phyloP scores from a whole-genome alignment of 345 rosid species.

The Erysimum cheiranthoides region DNA sequence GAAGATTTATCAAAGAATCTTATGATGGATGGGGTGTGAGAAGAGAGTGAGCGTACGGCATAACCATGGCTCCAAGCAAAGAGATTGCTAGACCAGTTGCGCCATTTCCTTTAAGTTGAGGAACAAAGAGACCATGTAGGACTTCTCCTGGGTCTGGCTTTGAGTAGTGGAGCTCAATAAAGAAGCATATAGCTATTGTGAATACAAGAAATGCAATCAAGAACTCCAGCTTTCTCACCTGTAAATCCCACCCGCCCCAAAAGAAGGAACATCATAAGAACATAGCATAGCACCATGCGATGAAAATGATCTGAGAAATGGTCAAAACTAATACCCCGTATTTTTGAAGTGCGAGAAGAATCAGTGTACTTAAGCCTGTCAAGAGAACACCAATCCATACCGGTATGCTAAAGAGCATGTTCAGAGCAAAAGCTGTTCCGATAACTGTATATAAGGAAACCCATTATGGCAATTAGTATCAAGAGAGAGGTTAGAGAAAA shows the following conservation, averaged over 20 bases:
- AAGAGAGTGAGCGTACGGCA: conserved; percentile 72
- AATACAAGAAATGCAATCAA: conserved; percentile 80
- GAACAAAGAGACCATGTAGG: conserved; percentile 85
- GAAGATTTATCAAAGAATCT: background rate
- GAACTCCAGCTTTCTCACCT: conserved; percentile 94
- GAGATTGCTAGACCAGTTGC: conserved; percentile 97
- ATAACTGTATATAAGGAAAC: conserved; percentile 59
- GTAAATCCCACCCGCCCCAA: conserved; percentile 4
- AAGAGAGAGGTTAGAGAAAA: background rate
- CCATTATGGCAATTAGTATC: background rate
- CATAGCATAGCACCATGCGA: background rate
- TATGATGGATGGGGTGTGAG: conserved; percentile 2
- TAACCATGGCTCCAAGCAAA: conserved; percentile 97
- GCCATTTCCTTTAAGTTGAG: conserved; percentile 91
- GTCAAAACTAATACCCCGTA: conserved; percentile 64
- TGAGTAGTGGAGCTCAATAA: conserved; percentile 78
- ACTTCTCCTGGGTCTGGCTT: conserved; percentile 79
- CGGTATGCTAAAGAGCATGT: conserved; percentile 90
- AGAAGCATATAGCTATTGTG: conserved; percentile 90
- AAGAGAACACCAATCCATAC: conserved; percentile 94
- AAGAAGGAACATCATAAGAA: conserved; percentile 13
- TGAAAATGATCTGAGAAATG: no score
- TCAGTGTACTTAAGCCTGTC: conserved; percentile 86
- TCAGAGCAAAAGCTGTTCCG: conserved; percentile 95
- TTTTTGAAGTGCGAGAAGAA: conserved; percentile 84